These are phyloP conservation scores for Phytopythium mirpurense DNA, from an alignment of 352 stramenopile genomes.

Conservation along the genomic window DNA sequence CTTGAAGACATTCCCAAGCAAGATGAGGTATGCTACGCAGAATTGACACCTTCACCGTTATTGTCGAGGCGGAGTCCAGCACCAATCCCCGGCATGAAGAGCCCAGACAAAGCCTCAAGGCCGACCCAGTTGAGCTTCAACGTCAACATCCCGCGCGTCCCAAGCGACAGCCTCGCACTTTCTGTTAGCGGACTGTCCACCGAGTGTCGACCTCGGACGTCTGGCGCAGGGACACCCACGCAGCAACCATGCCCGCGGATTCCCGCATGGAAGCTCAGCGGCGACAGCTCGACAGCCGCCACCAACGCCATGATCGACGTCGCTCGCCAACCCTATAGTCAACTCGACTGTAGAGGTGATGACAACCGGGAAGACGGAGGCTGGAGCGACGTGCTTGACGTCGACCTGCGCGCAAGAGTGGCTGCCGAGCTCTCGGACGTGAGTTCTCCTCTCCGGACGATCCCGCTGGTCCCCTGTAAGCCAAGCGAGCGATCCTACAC, in stretches of 20 bases:
- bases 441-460: conserved; percentile 24
- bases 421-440: conserved; percentile 9
- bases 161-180: neutral
- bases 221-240: neutral
- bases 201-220: neutral
- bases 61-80: conserved; percentile 2
- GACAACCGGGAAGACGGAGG: neutral
- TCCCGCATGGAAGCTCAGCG: neutral
- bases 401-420: conserved; percentile 16
- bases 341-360: neutral
- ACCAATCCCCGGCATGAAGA: neutral
- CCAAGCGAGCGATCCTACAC: neutral
- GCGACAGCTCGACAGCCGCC: neutral
- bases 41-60: neutral
- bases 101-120: neutral
- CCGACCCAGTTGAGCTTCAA: neutral
- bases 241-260: neutral
- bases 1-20: conserved; percentile 2
- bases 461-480: conserved; percentile 16
- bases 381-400: conserved; percentile 6
- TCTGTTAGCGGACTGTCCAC: neutral
- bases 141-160: conserved; percentile 1
- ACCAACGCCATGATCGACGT: neutral
- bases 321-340: neutral
- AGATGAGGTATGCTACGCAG: conserved; percentile 8